A percentile compares a stretch with the other conserved stretches of the same genome.
phyloP scores from a whole-genome alignment of 345 rosid species.

The Acer negundo region DNA sequence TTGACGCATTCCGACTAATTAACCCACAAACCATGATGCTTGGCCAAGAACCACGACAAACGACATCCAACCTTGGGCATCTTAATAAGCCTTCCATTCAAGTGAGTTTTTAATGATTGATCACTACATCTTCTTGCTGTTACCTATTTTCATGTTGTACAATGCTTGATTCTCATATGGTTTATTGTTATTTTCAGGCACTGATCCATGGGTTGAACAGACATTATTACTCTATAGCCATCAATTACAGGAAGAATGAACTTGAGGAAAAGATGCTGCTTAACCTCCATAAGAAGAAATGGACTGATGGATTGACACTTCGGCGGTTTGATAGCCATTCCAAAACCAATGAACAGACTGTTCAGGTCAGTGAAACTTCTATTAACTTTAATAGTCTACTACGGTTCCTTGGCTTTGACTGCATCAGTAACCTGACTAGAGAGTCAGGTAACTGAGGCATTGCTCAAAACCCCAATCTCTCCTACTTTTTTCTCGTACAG shows the following conservation, averaged over 20 bases:
- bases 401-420: neutral
- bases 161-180: conserved; percentile 18
- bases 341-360: conserved; percentile 88
- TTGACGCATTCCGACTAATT: conserved; percentile 95
- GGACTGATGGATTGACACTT: conserved; percentile 99
- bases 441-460: neutral
- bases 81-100: conserved; percentile 98
- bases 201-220: conserved; percentile 97
- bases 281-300: conserved; percentile 98
- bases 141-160: neutral
- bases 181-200: conserved; percentile 56
- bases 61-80: conserved; percentile 98
- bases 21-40: conserved; percentile 99
- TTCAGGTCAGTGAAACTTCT: conserved; percentile 59
- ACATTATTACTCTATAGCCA: conserved; percentile 97
- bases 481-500: neutral
- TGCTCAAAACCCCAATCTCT: neutral
- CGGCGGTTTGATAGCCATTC: conserved; percentile 84
- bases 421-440: neutral
- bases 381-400: neutral
- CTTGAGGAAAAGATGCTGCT: conserved; percentile 98
- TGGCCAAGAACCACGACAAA: conserved; percentile 98
- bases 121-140: neutral
- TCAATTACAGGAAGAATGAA: conserved; percentile 95
- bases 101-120: conserved; percentile 41